Conservation (phyloP, 352 stramenopile genomes). For the Pythium aphanidermatum region DNA sequence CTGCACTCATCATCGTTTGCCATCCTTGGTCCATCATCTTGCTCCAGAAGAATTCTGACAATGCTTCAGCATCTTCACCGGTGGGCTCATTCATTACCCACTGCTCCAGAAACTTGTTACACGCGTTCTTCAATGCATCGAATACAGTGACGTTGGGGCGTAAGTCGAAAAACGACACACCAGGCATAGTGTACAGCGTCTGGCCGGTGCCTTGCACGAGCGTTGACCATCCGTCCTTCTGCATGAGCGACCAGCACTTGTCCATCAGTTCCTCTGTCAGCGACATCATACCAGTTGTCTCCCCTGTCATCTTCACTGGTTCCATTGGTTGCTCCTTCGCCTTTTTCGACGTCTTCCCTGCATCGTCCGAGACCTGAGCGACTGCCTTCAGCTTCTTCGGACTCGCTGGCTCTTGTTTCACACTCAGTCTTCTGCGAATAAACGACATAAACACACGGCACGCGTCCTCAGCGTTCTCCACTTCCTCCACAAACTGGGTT, state of each 20-base stretch:
- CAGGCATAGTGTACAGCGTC: constrained; percentile 66
- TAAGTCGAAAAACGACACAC: constrained; percentile 61
- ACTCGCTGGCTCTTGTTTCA: too few species aligned
- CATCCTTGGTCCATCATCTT: constrained; percentile 48
- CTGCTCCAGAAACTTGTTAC: constrained; percentile 33
- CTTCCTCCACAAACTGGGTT: constrained; percentile 21
- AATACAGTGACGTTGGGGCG: constrained; percentile 75
- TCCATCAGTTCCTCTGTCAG: constrained; percentile 22
- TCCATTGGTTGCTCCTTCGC: too few species aligned
- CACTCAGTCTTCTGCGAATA: too few species aligned
- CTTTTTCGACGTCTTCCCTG: too few species aligned
- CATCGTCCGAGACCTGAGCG: too few species aligned
- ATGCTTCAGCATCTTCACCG: constrained; percentile 19
- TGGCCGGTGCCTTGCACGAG: constrained; percentile 45
- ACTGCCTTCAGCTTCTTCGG: too few species aligned
- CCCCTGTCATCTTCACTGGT: too few species aligned
- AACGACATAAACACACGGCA: constrained; percentile 18
- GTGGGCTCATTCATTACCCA: constrained; percentile 19
- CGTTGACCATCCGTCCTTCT: constrained; percentile 47
- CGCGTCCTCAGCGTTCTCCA: constrained; percentile 24
- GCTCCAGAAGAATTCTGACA: constrained; percentile 56
- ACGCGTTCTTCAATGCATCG: constrained; percentile 58
- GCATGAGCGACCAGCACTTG: constrained; percentile 59
- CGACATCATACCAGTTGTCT: too few species aligned
- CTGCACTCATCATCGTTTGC: constrained; percentile 38